Base-by-base conservation (phyloP, 768 basidiomycete genomes). In the Russula sp. region DNA sequence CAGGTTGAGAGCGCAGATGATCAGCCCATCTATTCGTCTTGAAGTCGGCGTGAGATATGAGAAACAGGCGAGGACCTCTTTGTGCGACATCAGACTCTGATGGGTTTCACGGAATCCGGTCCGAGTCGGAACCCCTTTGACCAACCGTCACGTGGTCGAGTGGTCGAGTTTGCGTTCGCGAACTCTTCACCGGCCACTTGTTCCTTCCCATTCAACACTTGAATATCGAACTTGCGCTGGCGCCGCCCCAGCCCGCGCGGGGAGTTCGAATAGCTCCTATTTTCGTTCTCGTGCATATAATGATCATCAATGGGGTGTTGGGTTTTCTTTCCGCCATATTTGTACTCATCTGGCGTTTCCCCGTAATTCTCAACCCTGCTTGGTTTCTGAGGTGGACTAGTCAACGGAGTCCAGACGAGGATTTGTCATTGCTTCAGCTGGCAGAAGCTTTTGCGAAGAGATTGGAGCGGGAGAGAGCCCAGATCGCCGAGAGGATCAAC, bases 361-460 rank as follows among this genome's bases (percentile, higher is more conserved):
- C 43, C 10, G 32, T 57, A 9, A 41, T 36, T 36, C 34, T 57
- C 49, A 34, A 61, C 35, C 20, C 41, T 25, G 13, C 35, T 14
- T 51, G 56, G 56, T 46, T 51, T 53, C 42, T 18, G 48, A 57
- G n/a, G 49, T 51, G 35, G 55, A 39, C 41, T 16, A n/a, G 14
- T 18, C 53, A 20, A 41, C 18, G 53, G 47, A 41, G 8, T 11
- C 18, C 45, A 25, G 42, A 56, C 25, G 60, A 56, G 41, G 47
- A 62, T 10, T 10, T 29, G 29, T 52, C 61, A 11, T 32, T 62
- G 25, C 56, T 62, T 41, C 61, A 62, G 36, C 43, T 62, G n/a
- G 61, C 56, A 58, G 61, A 62, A 52, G 61, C 61, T 20, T 52
- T 62, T 45, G 42, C 56, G 32, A 58, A 43, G 20, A 62, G 43